Evolutionary conservation across 164 flowering plant genomes (phyloP), one percentile per base, ranked within the genome.

Genomic region (Vitis riparia): DNA sequence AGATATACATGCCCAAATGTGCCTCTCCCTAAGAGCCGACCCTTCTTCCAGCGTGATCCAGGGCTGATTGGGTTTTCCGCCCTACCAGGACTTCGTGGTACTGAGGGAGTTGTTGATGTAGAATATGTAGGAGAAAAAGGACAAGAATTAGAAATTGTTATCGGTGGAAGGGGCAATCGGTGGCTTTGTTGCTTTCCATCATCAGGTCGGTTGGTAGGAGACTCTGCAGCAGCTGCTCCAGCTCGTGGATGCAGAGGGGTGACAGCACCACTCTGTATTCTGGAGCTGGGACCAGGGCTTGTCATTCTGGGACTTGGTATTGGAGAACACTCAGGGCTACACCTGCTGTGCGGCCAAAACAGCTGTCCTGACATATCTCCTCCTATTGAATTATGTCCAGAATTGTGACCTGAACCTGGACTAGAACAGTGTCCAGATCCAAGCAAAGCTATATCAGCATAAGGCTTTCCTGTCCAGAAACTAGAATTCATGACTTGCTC

Each of bases 191-290:
- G 76, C 70, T 73, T 86, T 17, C 77, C 76, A 62, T 84, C 84
- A 72, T 83, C 89, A 58, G 67, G 59, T 67, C 79, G 32, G 62
- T 65, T 69, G 53, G 73, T 51, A 30, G 71, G 78, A 14, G 76
- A 71, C 11, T 83, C 84, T 32, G 61, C 51, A 2, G 71, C 63
- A 37, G 70, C 32, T 30, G 76, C 85, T 60, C 75, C 81, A 51
- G 81, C 78, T 11, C 80, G 71, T 51, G 84, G 82, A 68, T 84
- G 86, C 37, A 80, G 27, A 27, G 89, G 87, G 13, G 87, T 78
- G 56, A 80, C 91, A 74, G 88, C 86, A 72, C 91, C 92, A 77
- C 93, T 92, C 3, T 88, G 90, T 63, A 85, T 83, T 68, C 91
- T 81, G 30, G 94, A 88, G 74, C 94, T 76, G 16, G 94, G 91